Evolutionary conservation across 1,284 basidiomycete species (phyloP), one percentile per base, ranked within the genome.

Genomic region (Leccinum griseonigrum): DNA sequence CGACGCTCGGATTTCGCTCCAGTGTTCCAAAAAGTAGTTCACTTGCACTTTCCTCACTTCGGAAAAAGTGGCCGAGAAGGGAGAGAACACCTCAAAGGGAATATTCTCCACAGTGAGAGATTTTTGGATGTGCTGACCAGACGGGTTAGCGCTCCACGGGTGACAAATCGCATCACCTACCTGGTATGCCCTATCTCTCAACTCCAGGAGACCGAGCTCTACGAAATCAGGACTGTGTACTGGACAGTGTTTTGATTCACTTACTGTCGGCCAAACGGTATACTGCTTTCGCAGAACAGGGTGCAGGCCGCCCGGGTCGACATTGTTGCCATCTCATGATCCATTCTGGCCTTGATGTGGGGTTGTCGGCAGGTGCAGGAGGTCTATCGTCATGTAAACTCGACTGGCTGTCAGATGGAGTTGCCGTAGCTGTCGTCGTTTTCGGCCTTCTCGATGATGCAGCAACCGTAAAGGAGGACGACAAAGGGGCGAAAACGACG

Each of bases 221-320:
- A 61, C 52, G n/a, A 4, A 64, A 32, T 62, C 57, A 58, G 56
- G 22, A 26, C 18, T 10, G 31, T n/a, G 22, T 50, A 31, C 29
- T 14, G 52, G 32, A 14, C 57, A 16, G 65, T 18, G 26, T 16
- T 34, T 48, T 31, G 1, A 61, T 57, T 32, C 28, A 78, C 86
- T 70, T 66, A 92, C 90, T 85, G 68, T 94, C 92, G 3, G 92
- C 92, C n/a, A 95, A 80, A 48, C 91, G 81, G 73, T 94, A 95
- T n/a, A 90, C 86, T 3, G 93, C 89, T 76, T 95, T 95, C 10
- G 94, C 92, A 26, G 90, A 92, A 68, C 92, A 92, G 0, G 93
- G 93, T n/a, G 82, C 78, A 1, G 91, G 90, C 46, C 84, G 79
- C 14, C 82, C 83, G 2, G 83, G 83, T 69, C 89, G 83, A 59